Conservation (phyloP, 106 monocot genomes). For the Chionographis japonica region DNA sequence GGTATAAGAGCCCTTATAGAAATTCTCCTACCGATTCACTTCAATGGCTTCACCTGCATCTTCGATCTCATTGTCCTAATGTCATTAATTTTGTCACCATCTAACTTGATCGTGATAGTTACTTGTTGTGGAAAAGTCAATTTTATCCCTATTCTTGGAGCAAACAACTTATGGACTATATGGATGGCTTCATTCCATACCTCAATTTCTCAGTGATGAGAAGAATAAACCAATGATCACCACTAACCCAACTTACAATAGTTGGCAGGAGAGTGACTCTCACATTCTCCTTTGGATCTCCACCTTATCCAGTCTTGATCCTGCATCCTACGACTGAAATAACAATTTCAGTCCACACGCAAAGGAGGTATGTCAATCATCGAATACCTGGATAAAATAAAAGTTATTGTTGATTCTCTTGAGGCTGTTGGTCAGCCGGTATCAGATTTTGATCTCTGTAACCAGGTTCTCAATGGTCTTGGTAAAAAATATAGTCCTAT, state of each 20-base stretch:
- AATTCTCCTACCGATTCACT: not conserved
- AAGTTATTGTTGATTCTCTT: slow-evolving; percentile 1
- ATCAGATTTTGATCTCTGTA: not conserved
- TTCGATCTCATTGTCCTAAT: not conserved
- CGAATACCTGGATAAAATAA: not conserved
- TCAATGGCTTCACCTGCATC: not conserved
- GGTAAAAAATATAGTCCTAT: not conserved
- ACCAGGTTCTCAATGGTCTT: not conserved
- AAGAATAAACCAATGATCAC: not conserved
- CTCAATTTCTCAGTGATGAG: not conserved
- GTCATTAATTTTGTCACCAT: not conserved
- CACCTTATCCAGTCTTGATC: not conserved
- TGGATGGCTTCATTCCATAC: not conserved
- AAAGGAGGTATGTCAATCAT: slow-evolving; percentile 7
- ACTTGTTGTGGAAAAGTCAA: not conserved
- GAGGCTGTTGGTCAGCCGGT: slow-evolving; percentile 1
- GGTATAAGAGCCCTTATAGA: not conserved
- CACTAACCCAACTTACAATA: not conserved
- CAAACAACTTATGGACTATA: slow-evolving; percentile 1
- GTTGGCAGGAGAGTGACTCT: not conserved
- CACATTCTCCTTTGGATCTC: not conserved
- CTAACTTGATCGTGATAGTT: not conserved
- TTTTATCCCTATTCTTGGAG: not conserved
- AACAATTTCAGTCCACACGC: slow-evolving; percentile 1
- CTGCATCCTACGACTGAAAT: not conserved